A percentile compares a stretch with the other conserved stretches of the same genome.
phyloP scores from a whole-genome alignment of 352 stramenopile genomes.

The Pythium sp. region DNA sequence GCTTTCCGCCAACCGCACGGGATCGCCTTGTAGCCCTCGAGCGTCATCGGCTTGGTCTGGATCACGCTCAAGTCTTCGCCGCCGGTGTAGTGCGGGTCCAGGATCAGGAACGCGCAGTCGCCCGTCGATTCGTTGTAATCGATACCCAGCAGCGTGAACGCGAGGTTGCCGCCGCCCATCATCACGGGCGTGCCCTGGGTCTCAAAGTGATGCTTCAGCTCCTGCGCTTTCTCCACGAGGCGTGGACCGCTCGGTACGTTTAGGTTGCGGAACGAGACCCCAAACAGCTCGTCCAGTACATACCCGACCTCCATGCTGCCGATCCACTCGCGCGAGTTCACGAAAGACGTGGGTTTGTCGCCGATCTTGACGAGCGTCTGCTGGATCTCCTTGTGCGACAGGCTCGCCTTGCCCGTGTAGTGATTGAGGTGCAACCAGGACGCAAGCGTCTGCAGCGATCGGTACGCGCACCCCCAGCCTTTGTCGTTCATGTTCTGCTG shows the following conservation, averaged over 20 bases:
- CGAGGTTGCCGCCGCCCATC: conserved; percentile 80
- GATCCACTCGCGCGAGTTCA: conserved; percentile 79
- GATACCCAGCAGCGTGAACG: conserved; percentile 81
- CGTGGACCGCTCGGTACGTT: conserved; percentile 54
- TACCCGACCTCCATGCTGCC: conserved; percentile 83
- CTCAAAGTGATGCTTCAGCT: conserved; percentile 76
- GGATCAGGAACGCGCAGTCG: conserved; percentile 72
- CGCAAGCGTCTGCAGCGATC: conserved; percentile 80
- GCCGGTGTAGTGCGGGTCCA: conserved; percentile 83
- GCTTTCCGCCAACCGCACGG: conserved; percentile 67
- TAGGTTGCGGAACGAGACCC: conserved; percentile 69
- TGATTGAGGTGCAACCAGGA: conserved; percentile 79
- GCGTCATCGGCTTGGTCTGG: conserved; percentile 63
- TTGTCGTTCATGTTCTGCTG: conserved; percentile 80
- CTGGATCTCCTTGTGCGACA: conserved; percentile 76
- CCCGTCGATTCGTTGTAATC: conserved; percentile 58
- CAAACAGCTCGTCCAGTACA: conserved; percentile 73
- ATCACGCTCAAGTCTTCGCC: conserved; percentile 65
- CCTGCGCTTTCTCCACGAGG: conserved; percentile 55
- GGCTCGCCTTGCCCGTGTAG: conserved; percentile 41
- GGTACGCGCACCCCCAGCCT: conserved; percentile 88
- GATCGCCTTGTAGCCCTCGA: conserved; percentile 79
- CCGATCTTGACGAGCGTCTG: conserved; percentile 72
- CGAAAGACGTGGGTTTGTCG: conserved; percentile 71
- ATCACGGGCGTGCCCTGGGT: conserved; percentile 82